phyloP scores from a whole-genome alignment of 768 basidiomycete species.

The Xerocomellus chrysenteron region DNA sequence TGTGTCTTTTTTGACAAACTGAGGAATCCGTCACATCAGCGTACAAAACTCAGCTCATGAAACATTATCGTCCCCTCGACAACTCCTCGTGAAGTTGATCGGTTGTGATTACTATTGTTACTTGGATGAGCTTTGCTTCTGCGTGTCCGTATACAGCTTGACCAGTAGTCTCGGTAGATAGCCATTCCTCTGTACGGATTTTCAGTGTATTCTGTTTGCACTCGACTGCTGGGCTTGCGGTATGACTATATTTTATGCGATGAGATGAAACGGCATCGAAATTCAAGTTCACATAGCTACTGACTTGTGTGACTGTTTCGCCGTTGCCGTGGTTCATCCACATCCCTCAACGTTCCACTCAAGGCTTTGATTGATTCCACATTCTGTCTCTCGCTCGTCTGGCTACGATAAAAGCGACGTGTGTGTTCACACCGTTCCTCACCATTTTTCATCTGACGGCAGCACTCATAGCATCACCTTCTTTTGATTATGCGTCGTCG shows the following conservation, averaged over 20 bases:
- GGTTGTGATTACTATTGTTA: background rate
- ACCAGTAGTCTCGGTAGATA: slow-evolving; percentile 12
- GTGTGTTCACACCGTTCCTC: background rate
- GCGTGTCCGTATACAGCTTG: background rate
- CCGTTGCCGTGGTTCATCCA: too few species aligned
- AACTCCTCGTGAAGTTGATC: slow-evolving; percentile 29
- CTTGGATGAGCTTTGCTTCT: slow-evolving; percentile 1
- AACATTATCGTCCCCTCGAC: slow-evolving; percentile 62
- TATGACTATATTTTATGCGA: too few species aligned
- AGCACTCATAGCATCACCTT: background rate
- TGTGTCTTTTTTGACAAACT: background rate
- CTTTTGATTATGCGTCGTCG: slow-evolving; percentile 59
- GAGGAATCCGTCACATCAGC: slow-evolving; percentile 36
- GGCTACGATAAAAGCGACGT: slow-evolving; percentile 1
- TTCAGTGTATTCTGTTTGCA: slow-evolving; percentile 13
- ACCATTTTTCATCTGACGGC: background rate
- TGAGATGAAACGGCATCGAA: too few species aligned
- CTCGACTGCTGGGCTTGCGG: background rate
- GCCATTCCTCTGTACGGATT: slow-evolving; percentile 2
- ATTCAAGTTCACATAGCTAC: too few species aligned
- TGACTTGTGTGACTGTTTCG: too few species aligned
- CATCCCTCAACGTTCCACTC: background rate
- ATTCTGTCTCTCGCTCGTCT: background rate
- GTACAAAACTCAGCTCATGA: slow-evolving; percentile 73
- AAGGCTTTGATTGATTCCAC: too few species aligned